Percentiles rank a stretch among this genome's conserved stretches.
Conservation (phyloP, 495 filamentous ascomycete genomes). For the Sabuloglossum arenarium region DNA sequence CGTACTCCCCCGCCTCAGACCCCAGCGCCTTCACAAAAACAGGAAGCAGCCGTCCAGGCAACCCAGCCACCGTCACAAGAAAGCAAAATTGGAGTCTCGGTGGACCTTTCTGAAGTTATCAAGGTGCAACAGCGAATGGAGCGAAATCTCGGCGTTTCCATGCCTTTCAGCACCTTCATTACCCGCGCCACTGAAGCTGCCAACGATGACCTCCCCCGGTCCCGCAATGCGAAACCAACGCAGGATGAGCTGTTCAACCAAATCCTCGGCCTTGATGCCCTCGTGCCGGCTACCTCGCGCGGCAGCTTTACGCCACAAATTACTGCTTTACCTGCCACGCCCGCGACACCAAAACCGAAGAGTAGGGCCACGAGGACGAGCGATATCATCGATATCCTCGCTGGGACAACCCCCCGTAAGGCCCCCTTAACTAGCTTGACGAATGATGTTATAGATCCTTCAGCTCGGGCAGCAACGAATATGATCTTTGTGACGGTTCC, state of each 20-base stretch:
- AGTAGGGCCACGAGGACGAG: slow-evolving; percentile 16
- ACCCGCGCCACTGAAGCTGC: slow-evolving; percentile 62
- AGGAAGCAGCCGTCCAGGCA: slow-evolving; percentile 18
- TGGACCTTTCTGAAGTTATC: slow-evolving; percentile 58
- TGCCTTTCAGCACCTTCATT: slow-evolving; percentile 77
- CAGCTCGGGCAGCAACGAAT: slow-evolving; percentile 31
- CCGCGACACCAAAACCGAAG: slow-evolving; percentile 9
- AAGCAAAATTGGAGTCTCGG: slow-evolving; percentile 38
- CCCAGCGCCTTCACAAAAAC: slow-evolving; percentile 15
- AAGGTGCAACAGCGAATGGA: slow-evolving; percentile 65
- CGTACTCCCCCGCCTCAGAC: slow-evolving; percentile 25
- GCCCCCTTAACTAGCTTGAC: neutral
- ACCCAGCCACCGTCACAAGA: slow-evolving; percentile 22
- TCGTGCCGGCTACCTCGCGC: slow-evolving; percentile 27
- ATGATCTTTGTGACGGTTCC: slow-evolving; percentile 52
- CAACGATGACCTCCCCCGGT: slow-evolving; percentile 61
- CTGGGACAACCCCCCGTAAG: neutral
- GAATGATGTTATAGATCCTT: slow-evolving; percentile 8
- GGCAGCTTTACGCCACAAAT: slow-evolving; percentile 53
- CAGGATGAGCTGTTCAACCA: slow-evolving; percentile 70
- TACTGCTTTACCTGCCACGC: slow-evolving; percentile 29
- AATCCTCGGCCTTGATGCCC: slow-evolving; percentile 53
- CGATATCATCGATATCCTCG: slow-evolving; percentile 65
- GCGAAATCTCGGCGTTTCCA: slow-evolving; percentile 46
- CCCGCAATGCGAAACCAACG: slow-evolving; percentile 35